Base-by-base conservation (phyloP, 495 filamentous ascomycete species). In the Aspergillus mulundensis region DNA sequence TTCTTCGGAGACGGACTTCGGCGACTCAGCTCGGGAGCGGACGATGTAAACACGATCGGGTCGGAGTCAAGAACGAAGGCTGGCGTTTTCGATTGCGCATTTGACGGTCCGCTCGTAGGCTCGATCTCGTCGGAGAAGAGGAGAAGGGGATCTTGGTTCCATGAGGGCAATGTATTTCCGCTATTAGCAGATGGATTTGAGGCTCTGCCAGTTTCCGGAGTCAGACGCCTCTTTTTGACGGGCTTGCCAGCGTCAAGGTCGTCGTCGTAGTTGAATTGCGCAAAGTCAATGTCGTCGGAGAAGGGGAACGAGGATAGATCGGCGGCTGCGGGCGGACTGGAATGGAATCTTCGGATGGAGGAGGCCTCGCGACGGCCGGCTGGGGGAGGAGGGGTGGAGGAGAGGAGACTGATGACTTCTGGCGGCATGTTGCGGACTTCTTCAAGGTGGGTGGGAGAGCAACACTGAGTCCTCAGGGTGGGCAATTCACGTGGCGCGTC, bases 41-140 rank as follows among this genome's bases (percentile, higher is more conserved):
- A 80, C 15, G 81, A 84, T 0, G 79, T 81, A 61, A 81, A 79
- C 5, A 78, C 54, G 54, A 83, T 79, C 1, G 81, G 77, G 64
- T 84, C 81, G 0, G 71, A 76, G 15, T 76, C 72, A 24, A 61
- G 54, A 36, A 50, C 50, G 46, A 51, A 54, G 3, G 39, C 23
- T 1, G 56, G 46, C 15, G 56, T 2, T 19, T 41, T 49, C 14
- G 48, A 36, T 39, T 64, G 62, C 20, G 54, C 59, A 0, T 47
- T 38, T 12, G 55, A 41, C 1, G 60, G 48, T 21, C 61, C 52
- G 16, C 64, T 61, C 7, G 59, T 61, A 16, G 62, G 57, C 0
- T 67, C 44, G 44, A 69, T 59, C 36, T 72, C 71, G 42, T 77
- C 74, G 3, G 72, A 73, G 58, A 75, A 72, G 1, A 61, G 48